Base-by-base conservation (phyloP, 2,329 filamentous ascomycete genomes). In the Harringtonia aguacate region DNA sequence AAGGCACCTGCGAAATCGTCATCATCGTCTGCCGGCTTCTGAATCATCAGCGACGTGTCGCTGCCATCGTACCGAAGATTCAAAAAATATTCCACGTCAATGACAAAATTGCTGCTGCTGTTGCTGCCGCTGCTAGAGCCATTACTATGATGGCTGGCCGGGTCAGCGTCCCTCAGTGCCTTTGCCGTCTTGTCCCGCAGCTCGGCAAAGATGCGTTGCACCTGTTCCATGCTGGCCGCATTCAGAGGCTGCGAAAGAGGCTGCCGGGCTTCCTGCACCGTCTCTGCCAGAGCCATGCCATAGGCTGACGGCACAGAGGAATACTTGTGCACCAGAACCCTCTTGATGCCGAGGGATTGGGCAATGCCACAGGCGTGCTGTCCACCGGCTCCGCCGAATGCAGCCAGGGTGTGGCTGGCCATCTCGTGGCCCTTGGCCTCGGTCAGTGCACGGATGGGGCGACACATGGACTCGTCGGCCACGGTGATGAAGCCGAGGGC, bases 1-100 rank as follows among this genome's bases (percentile, higher is more conserved):
- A n/a, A n/a, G n/a, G n/a, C n/a, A n/a, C n/a, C n/a, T n/a, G n/a
- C n/a, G n/a, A n/a, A n/a, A n/a, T n/a, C n/a, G n/a, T n/a, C n/a
- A n/a, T n/a, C n/a, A n/a, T n/a, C n/a, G 8, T n/a, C n/a, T n/a
- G n/a, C n/a, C n/a, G 88, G 86, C 60, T 83, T 86, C n/a, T n/a
- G n/a, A n/a, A 94, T 78, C 88, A 95, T 95, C 36, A 95, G 71
- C 1, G 88, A 86, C 9, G 87, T 92, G 58, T 95, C 88, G 0
- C 88, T 95, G 12, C 88, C 88, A 29, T 86, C 77, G 56, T 95
- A 95, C 46, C 89, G 73, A 81, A 95, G 88, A 58, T 95, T 95
- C 45, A 97, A 75, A 56, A 95, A 95, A 58, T 94, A 85, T 58
- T 95, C 88, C 55, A 90, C 20, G 69, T 68, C 5, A 95, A 66